A percentile compares a stretch with the other conserved stretches of the same genome.
Evolutionary conservation across 2,329 filamentous ascomycete species (phyloP).

Genomic region (Talaromyces sp.): DNA sequence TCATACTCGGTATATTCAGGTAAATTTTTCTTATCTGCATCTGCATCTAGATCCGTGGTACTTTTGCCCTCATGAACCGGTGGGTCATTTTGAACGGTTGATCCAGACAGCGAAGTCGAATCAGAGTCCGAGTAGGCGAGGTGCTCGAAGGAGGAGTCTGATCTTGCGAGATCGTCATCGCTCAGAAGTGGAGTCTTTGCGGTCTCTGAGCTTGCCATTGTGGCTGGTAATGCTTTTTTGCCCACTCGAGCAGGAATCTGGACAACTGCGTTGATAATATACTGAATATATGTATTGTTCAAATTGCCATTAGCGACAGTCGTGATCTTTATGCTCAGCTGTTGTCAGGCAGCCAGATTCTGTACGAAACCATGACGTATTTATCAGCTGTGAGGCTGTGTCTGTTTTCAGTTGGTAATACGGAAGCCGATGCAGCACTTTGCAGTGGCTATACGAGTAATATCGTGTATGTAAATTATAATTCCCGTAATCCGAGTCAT

Average conservation of each 20-base stretch:
- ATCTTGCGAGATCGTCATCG: background rate
- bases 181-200: slow-evolving; percentile 1
- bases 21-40: slow-evolving; percentile 7
- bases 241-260: background rate
- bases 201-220: background rate
- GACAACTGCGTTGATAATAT: too few species aligned
- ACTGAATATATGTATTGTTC: too few species aligned
- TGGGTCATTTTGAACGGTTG: slow-evolving; percentile 2
- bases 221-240: too few species aligned
- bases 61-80: background rate
- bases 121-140: slow-evolving; percentile 10
- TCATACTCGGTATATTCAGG: slow-evolving; percentile 8
- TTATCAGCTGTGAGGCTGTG: background rate
- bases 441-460: background rate
- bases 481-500: background rate
- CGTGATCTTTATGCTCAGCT: background rate
- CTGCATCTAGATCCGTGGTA: background rate
- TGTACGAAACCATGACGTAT: background rate
- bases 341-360: background rate
- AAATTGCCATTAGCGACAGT: too few species aligned
- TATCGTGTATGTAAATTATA: background rate
- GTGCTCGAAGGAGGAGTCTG: slow-evolving; percentile 7
- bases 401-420: slow-evolving; percentile 2
- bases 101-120: background rate
- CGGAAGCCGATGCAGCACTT: background rate